Evolutionary conservation across 129 eudicot genomes (phyloP), one percentile per base, ranked within the genome.

Genomic region (Centella asiatica): DNA sequence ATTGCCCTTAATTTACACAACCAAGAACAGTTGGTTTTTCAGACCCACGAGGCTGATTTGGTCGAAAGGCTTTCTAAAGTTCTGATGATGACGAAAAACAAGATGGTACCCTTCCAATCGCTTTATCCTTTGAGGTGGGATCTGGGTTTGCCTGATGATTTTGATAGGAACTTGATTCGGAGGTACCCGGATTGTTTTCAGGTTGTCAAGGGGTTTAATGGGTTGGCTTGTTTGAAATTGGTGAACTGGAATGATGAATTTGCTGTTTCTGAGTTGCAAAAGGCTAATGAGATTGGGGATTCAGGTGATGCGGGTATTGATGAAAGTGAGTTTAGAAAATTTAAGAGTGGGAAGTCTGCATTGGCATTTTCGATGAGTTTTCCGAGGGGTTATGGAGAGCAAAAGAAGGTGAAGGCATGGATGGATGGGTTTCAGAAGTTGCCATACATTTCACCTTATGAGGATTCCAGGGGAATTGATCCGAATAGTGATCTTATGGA

Each of bases 401-500:
- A 90, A 58, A 90, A 81, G 67, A 90, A 90, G 77, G 98, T 90
- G 59, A 90, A 79, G 62, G 83, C 90, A 4, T 90, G 98, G 98
- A 90, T 90, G 98, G 94, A 84, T 20, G 98, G 87, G 75, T 90
- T 90, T 80, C 94, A 87, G 28, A 90, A 84, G 67, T 57, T 90
- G 57, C 98, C 98, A 0, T 90, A 90, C 37, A 70, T 90, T 49
- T 90, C 97, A 0, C 98, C 98, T 3, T 90, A 90, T 74, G 98
- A 90, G 60, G 95, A 90, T 69, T 92, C 84, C 2, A 79, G 82
- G n/a, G 64, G 80, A 6, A 80, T 92, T 25, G 88, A 84, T 62
- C 98, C 96, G 0, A 65, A 69, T 42, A 92, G 98, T 23, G 96
- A 92, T 68, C 83, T 92, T 13, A 92, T 92, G 98, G 98, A 92